phyloP scores from a whole-genome alignment of 2,329 filamentous ascomycete genomes.

The Neobulgaria alba region DNA sequence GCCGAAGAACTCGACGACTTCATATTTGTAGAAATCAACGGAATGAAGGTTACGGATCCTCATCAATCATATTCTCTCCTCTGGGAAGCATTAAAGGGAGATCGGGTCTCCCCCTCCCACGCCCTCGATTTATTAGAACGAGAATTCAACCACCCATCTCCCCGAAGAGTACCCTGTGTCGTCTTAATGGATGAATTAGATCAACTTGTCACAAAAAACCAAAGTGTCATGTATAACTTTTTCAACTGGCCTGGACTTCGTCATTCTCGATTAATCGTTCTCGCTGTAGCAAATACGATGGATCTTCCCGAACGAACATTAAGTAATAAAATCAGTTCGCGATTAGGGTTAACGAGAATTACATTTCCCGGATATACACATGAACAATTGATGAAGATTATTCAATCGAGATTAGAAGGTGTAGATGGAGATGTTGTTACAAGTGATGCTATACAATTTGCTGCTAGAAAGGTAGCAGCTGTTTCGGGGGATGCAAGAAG shows the following conservation, averaged over 20 bases:
- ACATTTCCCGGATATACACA: slow-evolving; percentile 97
- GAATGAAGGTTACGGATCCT: slow-evolving; percentile 98
- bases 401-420: slow-evolving; percentile 83
- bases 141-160: slow-evolving; percentile 87
- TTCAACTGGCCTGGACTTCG: slow-evolving; percentile 96
- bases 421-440: slow-evolving; percentile 87
- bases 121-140: slow-evolving; percentile 83
- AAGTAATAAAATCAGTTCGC: slow-evolving; percentile 96
- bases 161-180: slow-evolving; percentile 85
- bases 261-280: slow-evolving; percentile 87
- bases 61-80: slow-evolving; percentile 92
- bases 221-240: slow-evolving; percentile 99
- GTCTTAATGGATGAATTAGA: slow-evolving; percentile 98
- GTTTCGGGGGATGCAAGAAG: slow-evolving; percentile 90
- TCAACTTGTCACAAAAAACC: slow-evolving; percentile 94
- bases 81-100: slow-evolving; percentile 92
- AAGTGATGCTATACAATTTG: slow-evolving; percentile 89
- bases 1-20: slow-evolving; percentile 95
- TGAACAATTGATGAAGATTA: slow-evolving; percentile 94
- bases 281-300: slow-evolving; percentile 98
- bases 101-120: slow-evolving; percentile 85
- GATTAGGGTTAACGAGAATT: slow-evolving; percentile 81
- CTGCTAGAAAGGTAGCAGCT: slow-evolving; percentile 90
- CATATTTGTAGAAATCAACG: slow-evolving; percentile 98
- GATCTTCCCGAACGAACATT: slow-evolving; percentile 91